phyloP scores from a whole-genome alignment of 441 rosid species.

The Corymbia calophylla region DNA sequence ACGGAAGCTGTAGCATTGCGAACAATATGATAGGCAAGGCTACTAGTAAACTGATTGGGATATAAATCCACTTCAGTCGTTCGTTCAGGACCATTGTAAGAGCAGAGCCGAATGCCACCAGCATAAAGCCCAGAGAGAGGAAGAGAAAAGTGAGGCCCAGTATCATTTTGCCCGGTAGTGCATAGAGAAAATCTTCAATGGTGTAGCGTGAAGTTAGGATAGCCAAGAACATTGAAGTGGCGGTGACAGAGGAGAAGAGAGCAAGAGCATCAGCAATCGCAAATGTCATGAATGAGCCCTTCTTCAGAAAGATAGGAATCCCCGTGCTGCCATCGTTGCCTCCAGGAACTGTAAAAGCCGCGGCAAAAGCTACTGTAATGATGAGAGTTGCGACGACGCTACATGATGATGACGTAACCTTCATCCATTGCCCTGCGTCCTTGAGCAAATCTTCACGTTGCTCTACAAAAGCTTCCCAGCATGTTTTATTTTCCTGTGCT shows the following conservation, averaged over 20 bases:
- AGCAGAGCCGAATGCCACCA: background rate
- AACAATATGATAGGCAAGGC: background rate
- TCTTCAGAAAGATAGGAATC: background rate
- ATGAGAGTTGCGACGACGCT: background rate
- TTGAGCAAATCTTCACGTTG: background rate
- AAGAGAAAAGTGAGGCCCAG: background rate
- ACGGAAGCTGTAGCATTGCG: background rate
- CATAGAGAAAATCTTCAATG: background rate
- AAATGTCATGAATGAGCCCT: background rate
- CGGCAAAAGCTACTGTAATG: background rate
- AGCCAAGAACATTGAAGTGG: background rate
- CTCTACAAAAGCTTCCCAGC: background rate
- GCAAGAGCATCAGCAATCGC: background rate
- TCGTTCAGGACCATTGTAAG: background rate
- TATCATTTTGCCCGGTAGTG: background rate
- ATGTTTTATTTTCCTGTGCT: background rate
- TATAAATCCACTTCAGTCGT: background rate
- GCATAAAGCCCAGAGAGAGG: background rate
- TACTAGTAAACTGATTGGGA: background rate
- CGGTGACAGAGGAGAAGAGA: background rate
- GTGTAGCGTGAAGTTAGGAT: background rate
- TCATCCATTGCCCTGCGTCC: background rate
- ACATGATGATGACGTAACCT: background rate
- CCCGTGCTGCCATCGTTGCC: background rate
- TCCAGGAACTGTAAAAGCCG: background rate